phyloP scores from a whole-genome alignment of 768 basidiomycete species.

The Rickenella mellea region DNA sequence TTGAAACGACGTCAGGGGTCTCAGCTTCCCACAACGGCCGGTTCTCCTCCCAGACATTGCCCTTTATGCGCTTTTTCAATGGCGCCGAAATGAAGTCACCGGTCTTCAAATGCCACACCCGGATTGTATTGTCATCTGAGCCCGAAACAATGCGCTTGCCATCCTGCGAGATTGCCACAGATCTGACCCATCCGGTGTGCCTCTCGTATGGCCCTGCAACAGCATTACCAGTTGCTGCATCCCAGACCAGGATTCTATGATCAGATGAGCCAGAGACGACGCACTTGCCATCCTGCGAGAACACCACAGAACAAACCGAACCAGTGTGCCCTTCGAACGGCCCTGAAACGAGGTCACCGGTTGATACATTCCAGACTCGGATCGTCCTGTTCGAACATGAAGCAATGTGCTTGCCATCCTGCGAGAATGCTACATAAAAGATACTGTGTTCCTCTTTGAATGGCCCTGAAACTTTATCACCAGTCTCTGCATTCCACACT shows the following conservation, averaged over 20 bases:
- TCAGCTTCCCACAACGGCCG: too few relatives aligned
- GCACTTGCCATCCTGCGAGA: slow-evolving; percentile 16
- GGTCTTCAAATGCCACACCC: too few relatives aligned
- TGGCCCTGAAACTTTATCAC: background rate
- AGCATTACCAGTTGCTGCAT: slow-evolving; percentile 29
- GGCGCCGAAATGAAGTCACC: too few relatives aligned
- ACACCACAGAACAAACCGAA: slow-evolving; percentile 8
- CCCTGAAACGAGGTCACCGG: slow-evolving; percentile 4
- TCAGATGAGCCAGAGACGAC: slow-evolving; percentile 36
- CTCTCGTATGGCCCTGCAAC: slow-evolving; percentile 14
- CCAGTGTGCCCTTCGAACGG: slow-evolving; percentile 8
- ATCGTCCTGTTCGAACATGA: slow-evolving; percentile 4
- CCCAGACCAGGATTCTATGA: slow-evolving; percentile 33
- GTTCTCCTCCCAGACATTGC: too few relatives aligned
- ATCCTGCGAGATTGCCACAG: slow-evolving; percentile 6
- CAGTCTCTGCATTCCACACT: slow-evolving; percentile 19
- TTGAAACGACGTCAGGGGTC: too few relatives aligned
- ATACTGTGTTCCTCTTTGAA: slow-evolving; percentile 12
- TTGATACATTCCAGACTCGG: slow-evolving; percentile 8
- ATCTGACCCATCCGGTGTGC: background rate
- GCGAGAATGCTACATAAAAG: slow-evolving; percentile 17
- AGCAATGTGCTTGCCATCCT: slow-evolving; percentile 19
- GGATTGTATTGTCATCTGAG: too few relatives aligned
- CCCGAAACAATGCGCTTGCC: slow-evolving; percentile 8
- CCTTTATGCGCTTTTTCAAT: too few relatives aligned